Evolutionary conservation across 768 basidiomycete species (phyloP).

Genomic region (Wakefieldia striispora): DNA sequence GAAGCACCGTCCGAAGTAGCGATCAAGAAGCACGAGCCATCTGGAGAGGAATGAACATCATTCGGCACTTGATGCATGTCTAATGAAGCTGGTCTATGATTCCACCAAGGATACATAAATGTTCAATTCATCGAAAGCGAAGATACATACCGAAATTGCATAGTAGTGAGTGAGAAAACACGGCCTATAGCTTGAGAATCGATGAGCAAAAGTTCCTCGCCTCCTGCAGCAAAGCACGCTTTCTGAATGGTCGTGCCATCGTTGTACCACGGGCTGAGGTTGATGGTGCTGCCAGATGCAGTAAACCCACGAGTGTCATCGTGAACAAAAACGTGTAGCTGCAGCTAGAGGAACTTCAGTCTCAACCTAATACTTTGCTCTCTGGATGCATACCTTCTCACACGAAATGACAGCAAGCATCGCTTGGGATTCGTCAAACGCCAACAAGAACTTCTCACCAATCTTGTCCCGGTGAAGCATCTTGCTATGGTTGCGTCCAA

Average conservation of each 20-base stretch:
- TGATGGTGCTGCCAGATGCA: slow-evolving; percentile 41
- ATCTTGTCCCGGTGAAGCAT: slow-evolving; percentile 44
- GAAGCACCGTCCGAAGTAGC: slow-evolving; percentile 23
- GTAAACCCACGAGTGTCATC: slow-evolving; percentile 47
- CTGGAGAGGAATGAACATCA: slow-evolving; percentile 46
- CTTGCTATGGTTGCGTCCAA: slow-evolving; percentile 32
- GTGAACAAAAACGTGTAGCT: slow-evolving; percentile 46
- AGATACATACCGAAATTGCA: slow-evolving; percentile 49
- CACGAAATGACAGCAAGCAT: slow-evolving; percentile 46
- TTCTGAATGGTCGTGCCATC: slow-evolving; percentile 33
- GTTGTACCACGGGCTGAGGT: slow-evolving; percentile 46
- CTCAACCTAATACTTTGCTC: not conserved
- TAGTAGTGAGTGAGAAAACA: slow-evolving; percentile 52
- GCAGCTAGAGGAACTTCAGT: slow-evolving; percentile 25
- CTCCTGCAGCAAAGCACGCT: slow-evolving; percentile 46
- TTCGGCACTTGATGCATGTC: slow-evolving; percentile 36
- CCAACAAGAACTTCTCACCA: slow-evolving; percentile 42
- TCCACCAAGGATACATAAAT: not conserved
- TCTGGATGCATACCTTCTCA: slow-evolving; percentile 36
- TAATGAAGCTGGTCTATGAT: slow-evolving; percentile 44
- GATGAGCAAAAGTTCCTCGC: slow-evolving; percentile 52
- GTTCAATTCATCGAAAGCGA: not conserved
- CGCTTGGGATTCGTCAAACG: slow-evolving; percentile 52
- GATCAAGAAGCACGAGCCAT: slow-evolving; percentile 51
- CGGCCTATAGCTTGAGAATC: slow-evolving; percentile 45